Evolutionary conservation across 805 yeast species (phyloP).

Genomic region (Lipomyces chichibuensis): DNA sequence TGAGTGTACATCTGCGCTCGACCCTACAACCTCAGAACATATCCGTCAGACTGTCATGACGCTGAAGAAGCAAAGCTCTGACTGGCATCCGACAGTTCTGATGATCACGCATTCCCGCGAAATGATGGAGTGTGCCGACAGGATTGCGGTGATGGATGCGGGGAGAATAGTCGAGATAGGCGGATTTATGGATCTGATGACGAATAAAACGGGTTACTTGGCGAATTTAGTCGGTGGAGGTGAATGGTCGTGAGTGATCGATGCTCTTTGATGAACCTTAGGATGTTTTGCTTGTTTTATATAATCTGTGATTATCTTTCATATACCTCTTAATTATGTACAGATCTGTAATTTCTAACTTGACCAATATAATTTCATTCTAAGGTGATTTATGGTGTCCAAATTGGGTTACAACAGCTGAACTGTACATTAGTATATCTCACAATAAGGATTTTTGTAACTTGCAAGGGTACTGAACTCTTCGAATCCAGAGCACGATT

Average conservation of each 20-base stretch:
- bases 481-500: too few relatives aligned
- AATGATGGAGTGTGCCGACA: slow-evolving; percentile 62
- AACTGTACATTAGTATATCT: not conserved
- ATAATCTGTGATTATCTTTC: not conserved
- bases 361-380: not conserved
- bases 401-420: not conserved
- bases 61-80: slow-evolving; percentile 28
- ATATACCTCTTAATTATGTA: not conserved
- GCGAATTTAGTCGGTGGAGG: slow-evolving; percentile 11
- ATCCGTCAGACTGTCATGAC: slow-evolving; percentile 56
- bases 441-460: too few relatives aligned
- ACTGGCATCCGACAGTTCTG: slow-evolving; percentile 47
- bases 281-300: not conserved
- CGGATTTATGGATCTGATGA: slow-evolving; percentile 19
- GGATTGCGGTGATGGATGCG: slow-evolving; percentile 45
- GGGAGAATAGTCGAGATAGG: slow-evolving; percentile 31
- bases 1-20: slow-evolving; percentile 89
- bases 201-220: slow-evolving; percentile 4
- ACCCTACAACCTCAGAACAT: slow-evolving; percentile 57
- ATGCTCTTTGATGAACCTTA: too few relatives aligned
- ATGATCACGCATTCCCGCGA: slow-evolving; percentile 75
- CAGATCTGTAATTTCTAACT: not conserved
- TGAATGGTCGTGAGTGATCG: not conserved
- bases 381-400: not conserved
- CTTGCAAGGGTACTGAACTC: too few relatives aligned